phyloP scores from a whole-genome alignment of 148 eudicot genomes.

The Diospyros lotus region DNA sequence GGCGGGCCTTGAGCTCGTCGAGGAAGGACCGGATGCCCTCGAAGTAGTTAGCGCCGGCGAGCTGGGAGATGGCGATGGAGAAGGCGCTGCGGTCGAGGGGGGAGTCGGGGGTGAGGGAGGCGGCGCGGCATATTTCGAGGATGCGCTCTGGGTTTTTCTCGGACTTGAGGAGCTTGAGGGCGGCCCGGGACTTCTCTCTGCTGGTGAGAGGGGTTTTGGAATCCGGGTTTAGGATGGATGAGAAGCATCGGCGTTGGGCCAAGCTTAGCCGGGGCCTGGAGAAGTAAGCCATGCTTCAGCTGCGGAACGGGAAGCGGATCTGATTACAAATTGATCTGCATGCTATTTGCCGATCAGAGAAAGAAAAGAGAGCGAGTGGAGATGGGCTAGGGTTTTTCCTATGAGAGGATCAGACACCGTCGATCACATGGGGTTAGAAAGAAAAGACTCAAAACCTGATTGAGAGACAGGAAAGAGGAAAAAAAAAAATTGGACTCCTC shows the following conservation, averaged over 20 bases:
- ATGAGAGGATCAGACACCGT: no score
- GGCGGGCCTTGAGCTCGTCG: conserved; percentile 51
- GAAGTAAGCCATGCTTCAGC: conserved; percentile 28
- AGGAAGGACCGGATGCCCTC: conserved; percentile 52
- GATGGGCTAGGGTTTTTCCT: no score
- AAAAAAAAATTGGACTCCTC: no score
- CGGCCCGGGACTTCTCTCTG: conserved; percentile 55
- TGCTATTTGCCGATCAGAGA: no score
- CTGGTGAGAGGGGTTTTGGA: conserved; percentile 34
- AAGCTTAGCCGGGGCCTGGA: conserved; percentile 19
- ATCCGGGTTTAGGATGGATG: conserved; percentile 43
- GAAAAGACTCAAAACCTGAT: no score
- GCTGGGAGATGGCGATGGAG: conserved; percentile 59
- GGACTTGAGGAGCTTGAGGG: conserved; percentile 50
- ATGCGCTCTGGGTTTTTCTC: conserved; percentile 72
- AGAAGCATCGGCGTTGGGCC: conserved; percentile 30
- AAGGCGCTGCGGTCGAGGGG: conserved; percentile 69
- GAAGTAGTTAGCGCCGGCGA: conserved; percentile 35
- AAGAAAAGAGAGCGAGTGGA: no score
- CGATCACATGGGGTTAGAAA: no score
- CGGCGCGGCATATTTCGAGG: conserved; percentile 67
- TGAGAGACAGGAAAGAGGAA: no score
- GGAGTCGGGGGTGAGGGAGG: conserved; percentile 57
- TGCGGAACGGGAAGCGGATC: no score
- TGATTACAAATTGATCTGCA: no score